A percentile compares a stretch with the other conserved stretches of the same genome.
Evolutionary conservation across 768 basidiomycete species (phyloP).

Genomic region (Pulveroboletus ravenelii): DNA sequence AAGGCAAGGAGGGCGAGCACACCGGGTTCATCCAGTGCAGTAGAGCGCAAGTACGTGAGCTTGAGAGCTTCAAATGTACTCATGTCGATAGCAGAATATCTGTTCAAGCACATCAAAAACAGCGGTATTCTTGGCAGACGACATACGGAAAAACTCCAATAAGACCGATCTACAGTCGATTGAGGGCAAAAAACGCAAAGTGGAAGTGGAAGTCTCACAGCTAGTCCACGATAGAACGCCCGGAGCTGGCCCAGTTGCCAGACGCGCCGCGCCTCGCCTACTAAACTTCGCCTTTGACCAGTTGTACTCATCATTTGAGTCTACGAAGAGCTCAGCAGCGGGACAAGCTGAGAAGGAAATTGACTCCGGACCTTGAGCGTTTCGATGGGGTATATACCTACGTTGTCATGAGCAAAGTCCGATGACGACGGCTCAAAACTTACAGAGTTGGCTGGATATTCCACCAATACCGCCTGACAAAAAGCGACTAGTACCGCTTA

Average conservation of each 20-base stretch:
- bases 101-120: slow-evolving; percentile 24
- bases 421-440: slow-evolving; percentile 27
- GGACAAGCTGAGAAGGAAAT: neutral
- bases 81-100: slow-evolving; percentile 95
- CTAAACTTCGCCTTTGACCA: slow-evolving; percentile 53
- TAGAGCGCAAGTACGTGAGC: slow-evolving; percentile 80
- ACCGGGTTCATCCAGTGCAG: slow-evolving; percentile 85
- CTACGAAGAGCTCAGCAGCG: slow-evolving; percentile 27
- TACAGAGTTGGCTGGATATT: slow-evolving; percentile 86
- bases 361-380: slow-evolving; percentile 70
- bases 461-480: slow-evolving; percentile 94
- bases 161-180: slow-evolving; percentile 69
- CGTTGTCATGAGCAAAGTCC: slow-evolving; percentile 14
- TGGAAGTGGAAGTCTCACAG: slow-evolving; percentile 50
- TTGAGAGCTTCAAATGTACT: slow-evolving; percentile 96
- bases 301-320: slow-evolving; percentile 97
- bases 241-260: slow-evolving; percentile 76
- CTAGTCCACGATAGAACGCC: slow-evolving; percentile 87
- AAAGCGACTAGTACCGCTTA: slow-evolving; percentile 90
- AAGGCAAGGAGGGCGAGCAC: slow-evolving; percentile 84
- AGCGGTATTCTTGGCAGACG: neutral
- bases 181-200: slow-evolving; percentile 11
- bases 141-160: slow-evolving; percentile 92
- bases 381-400: slow-evolving; percentile 95
- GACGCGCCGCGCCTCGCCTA: slow-evolving; percentile 62